Evolutionary conservation across 2,329 filamentous ascomycete genomes (phyloP).

Genomic region (Berkeleyomyces rouxiae): DNA sequence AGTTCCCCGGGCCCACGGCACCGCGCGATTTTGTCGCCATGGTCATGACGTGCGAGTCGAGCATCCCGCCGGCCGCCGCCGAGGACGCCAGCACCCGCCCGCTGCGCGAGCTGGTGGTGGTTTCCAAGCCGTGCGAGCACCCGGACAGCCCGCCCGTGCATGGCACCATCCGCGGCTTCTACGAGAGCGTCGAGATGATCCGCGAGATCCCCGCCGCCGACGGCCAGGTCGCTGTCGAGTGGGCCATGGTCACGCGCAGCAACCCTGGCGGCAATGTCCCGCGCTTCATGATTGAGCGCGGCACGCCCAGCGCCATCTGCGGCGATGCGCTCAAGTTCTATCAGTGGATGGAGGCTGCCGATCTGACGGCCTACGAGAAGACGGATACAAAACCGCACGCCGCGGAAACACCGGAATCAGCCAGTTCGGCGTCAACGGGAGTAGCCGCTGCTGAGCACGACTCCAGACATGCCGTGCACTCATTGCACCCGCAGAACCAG

Average conservation of each 20-base stretch:
- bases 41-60: constrained; percentile 37
- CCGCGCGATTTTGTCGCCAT: constrained; percentile 78
- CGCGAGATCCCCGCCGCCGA: constrained; percentile 44
- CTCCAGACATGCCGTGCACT: background rate
- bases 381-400: background rate
- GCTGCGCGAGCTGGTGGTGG: constrained; percentile 61
- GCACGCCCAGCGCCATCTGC: constrained; percentile 66
- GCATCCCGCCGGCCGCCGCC: background rate
- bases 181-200: constrained; percentile 85
- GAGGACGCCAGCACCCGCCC: constrained; percentile 20
- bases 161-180: constrained; percentile 68
- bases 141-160: constrained; percentile 50
- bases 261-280: constrained; percentile 81
- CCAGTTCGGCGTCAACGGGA: background rate
- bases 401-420: background rate
- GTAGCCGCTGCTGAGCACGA: background rate
- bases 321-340: constrained; percentile 67
- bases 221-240: constrained; percentile 39
- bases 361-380: constrained; percentile 5
- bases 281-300: constrained; percentile 78
- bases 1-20: constrained; percentile 78
- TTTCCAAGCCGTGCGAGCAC: constrained; percentile 72
- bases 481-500: background rate
- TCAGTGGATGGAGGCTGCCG: constrained; percentile 40
- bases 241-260: constrained; percentile 83